Evolutionary conservation across 371 early-diverging fungal genomes (phyloP), one percentile per base, ranked within the genome.

Genomic region (Zychaea mexicana): DNA sequence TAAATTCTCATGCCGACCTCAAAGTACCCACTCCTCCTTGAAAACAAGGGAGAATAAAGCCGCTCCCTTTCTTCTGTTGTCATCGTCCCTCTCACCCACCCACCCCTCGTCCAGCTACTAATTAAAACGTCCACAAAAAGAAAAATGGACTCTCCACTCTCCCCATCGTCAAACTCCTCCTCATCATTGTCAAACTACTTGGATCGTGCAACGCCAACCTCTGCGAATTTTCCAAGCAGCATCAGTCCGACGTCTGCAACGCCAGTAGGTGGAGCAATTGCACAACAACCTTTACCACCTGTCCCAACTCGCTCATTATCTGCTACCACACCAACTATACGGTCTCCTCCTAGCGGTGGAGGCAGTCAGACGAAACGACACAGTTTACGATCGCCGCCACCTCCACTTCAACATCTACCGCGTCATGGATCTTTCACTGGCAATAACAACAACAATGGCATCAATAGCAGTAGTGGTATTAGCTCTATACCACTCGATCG

Each of bases 311-410:
- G 70, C 17, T 71, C 72, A 19, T n/a, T 61, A 30, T 74, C 74
- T n/a, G 72, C 72, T 5, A 64, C 70, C 2, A 69, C 71, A 22
- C 64, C 66, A 0, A 73, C 75, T 0, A 75, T 77, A 21, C 66
- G 60, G 10, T 47, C 68, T 19, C 80, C 80, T 32, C 77, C 77
- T 0, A 64, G 65, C 56, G 79, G 79, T 0, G 77, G 77, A 22
- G 67, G 80, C 0, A 73, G 77, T 56, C 77, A 79, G 57, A 72
- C 66, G 9, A 73, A 71, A 26, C 55, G 77, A 17, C 77, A 77
- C 32, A 74, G 72, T 27, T 57, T 69, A 21, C 68, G 72, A 21
- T 71, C 71, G 6, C 60, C 68, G 8, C 61, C 67, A 19, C 64
- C 73, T 6, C 60, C 70, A 38, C 59, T 54, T 1, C 63, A 58